Percentiles rank a stretch among this genome's conserved stretches.
phyloP scores from a whole-genome alignment of 139 green algal species.

The Micromonas pusilla region DNA sequence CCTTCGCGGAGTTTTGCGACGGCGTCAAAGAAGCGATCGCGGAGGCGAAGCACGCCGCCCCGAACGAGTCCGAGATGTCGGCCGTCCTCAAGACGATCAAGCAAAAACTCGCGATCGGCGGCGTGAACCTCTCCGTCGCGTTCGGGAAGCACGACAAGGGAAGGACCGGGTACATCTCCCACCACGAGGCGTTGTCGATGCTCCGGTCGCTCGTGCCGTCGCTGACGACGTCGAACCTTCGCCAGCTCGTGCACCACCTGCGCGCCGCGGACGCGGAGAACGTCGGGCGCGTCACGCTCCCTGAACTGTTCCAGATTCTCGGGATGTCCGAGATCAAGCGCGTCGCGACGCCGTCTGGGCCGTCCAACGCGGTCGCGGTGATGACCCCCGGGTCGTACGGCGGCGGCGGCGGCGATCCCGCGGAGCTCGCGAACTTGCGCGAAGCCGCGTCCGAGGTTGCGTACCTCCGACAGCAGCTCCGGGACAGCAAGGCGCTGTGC shows the following conservation, averaged over 20 bases:
- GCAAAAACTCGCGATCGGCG: background rate
- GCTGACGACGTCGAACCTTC: background rate
- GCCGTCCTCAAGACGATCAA: background rate
- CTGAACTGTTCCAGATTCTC: slow-evolving; percentile 14
- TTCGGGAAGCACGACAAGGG: slow-evolving; percentile 5
- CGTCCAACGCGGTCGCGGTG: background rate
- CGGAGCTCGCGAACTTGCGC: background rate
- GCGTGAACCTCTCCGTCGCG: background rate
- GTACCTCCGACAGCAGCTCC: slow-evolving; percentile 4
- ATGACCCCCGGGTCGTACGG: background rate
- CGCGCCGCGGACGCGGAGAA: background rate
- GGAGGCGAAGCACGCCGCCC: background rate
- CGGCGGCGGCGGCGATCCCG: background rate
- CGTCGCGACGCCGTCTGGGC: background rate
- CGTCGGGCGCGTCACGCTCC: slow-evolving; percentile 12
- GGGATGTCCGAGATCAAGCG: background rate
- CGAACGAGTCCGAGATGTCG: background rate
- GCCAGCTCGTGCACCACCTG: background rate
- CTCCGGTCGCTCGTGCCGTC: slow-evolving; percentile 8
- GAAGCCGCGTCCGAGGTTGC: slow-evolving; percentile 1
- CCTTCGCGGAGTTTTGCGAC: slow-evolving; percentile 39
- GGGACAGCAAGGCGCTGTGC: background rate
- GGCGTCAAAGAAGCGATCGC: slow-evolving; percentile 9
- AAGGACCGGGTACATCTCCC: background rate
- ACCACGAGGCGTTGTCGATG: background rate